These are phyloP conservation scores for Lactarius quietus DNA, from an alignment of 768 basidiomycete species.

Conservation along the genomic window DNA sequence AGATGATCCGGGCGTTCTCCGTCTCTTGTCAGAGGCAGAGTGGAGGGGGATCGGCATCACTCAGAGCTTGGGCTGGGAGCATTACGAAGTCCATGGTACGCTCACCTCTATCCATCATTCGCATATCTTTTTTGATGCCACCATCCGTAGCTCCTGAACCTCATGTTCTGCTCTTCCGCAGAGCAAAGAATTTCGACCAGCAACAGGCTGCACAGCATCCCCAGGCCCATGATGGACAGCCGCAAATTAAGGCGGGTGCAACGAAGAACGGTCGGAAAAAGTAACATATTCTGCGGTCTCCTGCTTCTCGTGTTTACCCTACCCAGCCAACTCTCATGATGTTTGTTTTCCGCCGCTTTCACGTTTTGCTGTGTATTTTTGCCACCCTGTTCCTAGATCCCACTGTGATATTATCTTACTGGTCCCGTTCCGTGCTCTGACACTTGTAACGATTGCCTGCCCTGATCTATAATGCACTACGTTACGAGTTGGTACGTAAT, in stretches of 20 bases:
- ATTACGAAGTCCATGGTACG: conserved; percentile 93
- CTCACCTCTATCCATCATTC: conserved; percentile 1
- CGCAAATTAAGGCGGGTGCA: conserved; percentile 30
- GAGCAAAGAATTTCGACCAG: conserved; percentile 60
- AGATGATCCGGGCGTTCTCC: conserved; percentile 72
- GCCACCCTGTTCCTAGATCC: conserved; percentile 3
- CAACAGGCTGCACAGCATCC: conserved; percentile 26
- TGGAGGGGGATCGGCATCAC: conserved; percentile 97
- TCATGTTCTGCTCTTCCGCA: conserved; percentile 90
- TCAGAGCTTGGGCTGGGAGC: conserved; percentile 95
- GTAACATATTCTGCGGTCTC: conserved; percentile 24
- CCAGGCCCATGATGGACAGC: conserved; percentile 21
- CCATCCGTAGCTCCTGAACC: conserved; percentile 72
- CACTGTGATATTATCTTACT: conserved; percentile 13
- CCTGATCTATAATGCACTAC: conserved; percentile 8
- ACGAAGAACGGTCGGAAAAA: conserved; percentile 43
- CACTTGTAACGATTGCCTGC: conserved; percentile 9
- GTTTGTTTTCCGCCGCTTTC: conserved; percentile 26
- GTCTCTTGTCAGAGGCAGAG: conserved; percentile 81
- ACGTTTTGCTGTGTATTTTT: conserved; percentile 19
- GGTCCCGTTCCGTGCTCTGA: background rate
- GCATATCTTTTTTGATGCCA: conserved; percentile 8
- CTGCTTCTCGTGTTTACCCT: background rate
- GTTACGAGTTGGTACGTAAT: conserved; percentile 8
- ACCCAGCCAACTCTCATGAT: conserved; percentile 29